Evolutionary conservation across 1,284 basidiomycete genomes (phyloP).

Genomic region (Taiwanofungus camphoratus): DNA sequence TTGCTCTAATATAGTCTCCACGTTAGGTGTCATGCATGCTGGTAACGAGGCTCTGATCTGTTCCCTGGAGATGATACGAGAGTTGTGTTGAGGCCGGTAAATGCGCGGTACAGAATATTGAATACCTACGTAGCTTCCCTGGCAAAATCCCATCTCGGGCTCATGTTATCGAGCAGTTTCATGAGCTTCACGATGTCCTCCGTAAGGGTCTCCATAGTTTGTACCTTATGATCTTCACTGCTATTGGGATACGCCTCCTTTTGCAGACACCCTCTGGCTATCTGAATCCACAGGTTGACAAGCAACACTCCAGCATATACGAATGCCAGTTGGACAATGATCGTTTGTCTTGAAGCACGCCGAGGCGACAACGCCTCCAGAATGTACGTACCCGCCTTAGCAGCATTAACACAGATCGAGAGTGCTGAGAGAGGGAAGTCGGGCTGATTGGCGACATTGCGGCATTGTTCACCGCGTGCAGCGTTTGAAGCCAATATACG

Average conservation of each 20-base stretch:
- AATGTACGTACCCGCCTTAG: constrained; percentile 58
- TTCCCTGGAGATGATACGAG: constrained; percentile 12
- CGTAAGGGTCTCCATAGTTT: constrained; percentile 20
- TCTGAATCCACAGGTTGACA: constrained; percentile 26
- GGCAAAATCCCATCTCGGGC: constrained; percentile 25
- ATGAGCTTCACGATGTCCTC: constrained; percentile 22
- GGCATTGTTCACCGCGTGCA: constrained; percentile 2
- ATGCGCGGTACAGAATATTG: background rate
- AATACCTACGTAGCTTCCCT: constrained; percentile 23
- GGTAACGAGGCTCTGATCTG: constrained; percentile 21
- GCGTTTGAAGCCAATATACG: constrained; percentile 16
- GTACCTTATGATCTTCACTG: constrained; percentile 13
- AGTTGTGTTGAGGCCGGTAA: too few species aligned
- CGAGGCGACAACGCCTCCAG: constrained; percentile 42
- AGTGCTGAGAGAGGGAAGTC: constrained; percentile 44
- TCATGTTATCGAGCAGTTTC: constrained; percentile 22
- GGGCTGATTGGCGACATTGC: constrained; percentile 22
- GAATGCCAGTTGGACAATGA: constrained; percentile 21
- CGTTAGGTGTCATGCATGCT: background rate
- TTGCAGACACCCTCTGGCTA: constrained; percentile 18
- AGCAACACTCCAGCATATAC: constrained; percentile 25
- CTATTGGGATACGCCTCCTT: constrained; percentile 6
- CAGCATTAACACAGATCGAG: constrained; percentile 62
- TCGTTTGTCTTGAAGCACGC: constrained; percentile 27
- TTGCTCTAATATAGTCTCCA: background rate